Conservation (phyloP, 441 rosid species). For the Geranium incanum region DNA sequence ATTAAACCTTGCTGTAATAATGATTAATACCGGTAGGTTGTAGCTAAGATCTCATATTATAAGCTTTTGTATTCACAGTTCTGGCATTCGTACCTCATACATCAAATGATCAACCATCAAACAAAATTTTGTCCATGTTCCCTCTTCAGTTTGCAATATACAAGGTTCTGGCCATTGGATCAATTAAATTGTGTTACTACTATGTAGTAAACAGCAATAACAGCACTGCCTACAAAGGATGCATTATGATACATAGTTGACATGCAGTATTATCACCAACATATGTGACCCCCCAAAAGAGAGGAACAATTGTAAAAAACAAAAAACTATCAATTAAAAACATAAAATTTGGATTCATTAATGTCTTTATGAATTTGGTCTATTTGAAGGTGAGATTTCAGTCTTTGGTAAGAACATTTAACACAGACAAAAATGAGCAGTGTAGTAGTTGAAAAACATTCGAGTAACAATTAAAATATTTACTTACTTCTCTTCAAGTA, state of each 20-base stretch:
- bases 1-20: not conserved
- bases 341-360: not conserved
- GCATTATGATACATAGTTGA: not conserved
- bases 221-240: not conserved
- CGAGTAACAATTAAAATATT: conserved; percentile 2
- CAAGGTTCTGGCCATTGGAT: not conserved
- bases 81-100: not conserved
- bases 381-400: not conserved
- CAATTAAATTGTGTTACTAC: not conserved
- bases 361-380: not conserved
- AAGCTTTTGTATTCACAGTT: not conserved
- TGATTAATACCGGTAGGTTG: not conserved
- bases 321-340: too few species aligned
- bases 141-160: not conserved
- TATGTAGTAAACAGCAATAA: not conserved
- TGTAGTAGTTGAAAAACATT: not conserved
- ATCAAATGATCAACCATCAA: not conserved
- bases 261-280: not conserved
- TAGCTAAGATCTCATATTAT: not conserved
- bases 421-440: not conserved
- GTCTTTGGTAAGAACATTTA: conserved; percentile 5
- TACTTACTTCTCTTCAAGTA: conserved; percentile 94
- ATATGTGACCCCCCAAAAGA: not conserved
- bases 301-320: not conserved
- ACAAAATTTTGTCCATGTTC: not conserved